Percentiles rank a stretch among this genome's conserved stretches.
These are phyloP conservation scores for Aspergillaceae sp. DNA, from an alignment of 2,329 filamentous ascomycete species.

Conservation along the genomic window DNA sequence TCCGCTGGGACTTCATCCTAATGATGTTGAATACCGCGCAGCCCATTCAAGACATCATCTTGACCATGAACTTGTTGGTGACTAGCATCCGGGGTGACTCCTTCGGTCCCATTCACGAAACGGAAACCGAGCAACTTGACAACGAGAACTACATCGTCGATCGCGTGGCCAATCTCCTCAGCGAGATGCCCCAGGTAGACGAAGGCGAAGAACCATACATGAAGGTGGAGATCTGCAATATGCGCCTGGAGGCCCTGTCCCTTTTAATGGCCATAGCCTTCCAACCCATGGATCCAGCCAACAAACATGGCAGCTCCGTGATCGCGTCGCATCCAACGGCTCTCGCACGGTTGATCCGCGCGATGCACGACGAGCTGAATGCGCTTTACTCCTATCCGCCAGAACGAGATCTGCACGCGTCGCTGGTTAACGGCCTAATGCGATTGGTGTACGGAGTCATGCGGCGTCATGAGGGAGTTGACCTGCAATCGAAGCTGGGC, in stretches of 20 bases:
- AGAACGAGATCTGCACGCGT: conserved; percentile 39
- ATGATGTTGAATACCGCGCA: conserved; percentile 52
- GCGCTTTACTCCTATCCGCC: conserved; percentile 47
- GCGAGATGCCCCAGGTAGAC: conserved; percentile 42
- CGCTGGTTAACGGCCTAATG: conserved; percentile 51
- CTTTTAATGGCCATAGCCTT: conserved; percentile 37
- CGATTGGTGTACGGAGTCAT: conserved; percentile 55
- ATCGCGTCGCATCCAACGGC: conserved; percentile 61
- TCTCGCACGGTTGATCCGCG: conserved; percentile 65
- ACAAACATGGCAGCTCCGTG: conserved; percentile 49
- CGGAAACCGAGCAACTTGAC: conserved; percentile 30
- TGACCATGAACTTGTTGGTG: conserved; percentile 47
- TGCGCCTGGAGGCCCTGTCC: conserved; percentile 38
- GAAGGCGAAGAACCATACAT: conserved; percentile 36
- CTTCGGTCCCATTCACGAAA: conserved; percentile 46
- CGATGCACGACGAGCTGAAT: conserved; percentile 64
- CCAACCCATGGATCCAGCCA: conserved; percentile 50
- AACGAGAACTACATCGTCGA: conserved; percentile 45
- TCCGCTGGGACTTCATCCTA: conserved; percentile 50
- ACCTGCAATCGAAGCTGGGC: conserved; percentile 64
- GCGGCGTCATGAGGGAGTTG: conserved; percentile 48
- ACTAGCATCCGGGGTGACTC: conserved; percentile 47
- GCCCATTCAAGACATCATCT: conserved; percentile 46
- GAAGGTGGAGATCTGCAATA: conserved; percentile 29
- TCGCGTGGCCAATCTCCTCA: conserved; percentile 49